Percentiles rank a stretch among this genome's conserved stretches.
Conservation (phyloP, 352 stramenopile species). For the Globisporangium parvum region DNA sequence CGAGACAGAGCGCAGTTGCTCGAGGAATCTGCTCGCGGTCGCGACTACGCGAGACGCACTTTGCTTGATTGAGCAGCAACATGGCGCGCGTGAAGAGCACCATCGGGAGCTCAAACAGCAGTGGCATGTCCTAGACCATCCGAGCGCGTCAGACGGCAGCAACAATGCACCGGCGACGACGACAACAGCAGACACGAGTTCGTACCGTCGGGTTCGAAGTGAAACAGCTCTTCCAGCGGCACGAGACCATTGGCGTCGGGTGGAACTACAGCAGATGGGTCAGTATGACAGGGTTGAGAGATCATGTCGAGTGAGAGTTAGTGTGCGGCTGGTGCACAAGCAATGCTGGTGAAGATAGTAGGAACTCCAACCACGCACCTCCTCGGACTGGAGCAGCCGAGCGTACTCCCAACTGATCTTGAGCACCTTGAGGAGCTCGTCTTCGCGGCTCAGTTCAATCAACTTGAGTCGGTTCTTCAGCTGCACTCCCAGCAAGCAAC, state of each 20-base stretch:
- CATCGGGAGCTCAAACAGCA: conserved; percentile 33
- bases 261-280: conserved; percentile 2
- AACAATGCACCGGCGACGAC: too few species aligned
- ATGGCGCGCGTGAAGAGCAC: conserved; percentile 20
- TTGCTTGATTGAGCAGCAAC: conserved; percentile 21
- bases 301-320: neutral
- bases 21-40: conserved; percentile 3
- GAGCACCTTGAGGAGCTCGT: conserved; percentile 11
- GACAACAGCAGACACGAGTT: neutral
- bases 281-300: neutral
- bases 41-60: conserved; percentile 7
- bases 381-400: neutral
- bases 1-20: conserved; percentile 10
- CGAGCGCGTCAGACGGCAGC: neutral
- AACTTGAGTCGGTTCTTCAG: conserved; percentile 15
- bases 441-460: conserved; percentile 9
- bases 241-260: neutral
- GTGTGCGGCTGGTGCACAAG: neutral
- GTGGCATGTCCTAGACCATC: conserved; percentile 15
- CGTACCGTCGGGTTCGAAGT: conserved; percentile 11
- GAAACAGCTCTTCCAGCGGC: conserved; percentile 15
- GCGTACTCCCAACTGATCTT: conserved; percentile 11
- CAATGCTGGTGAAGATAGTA: neutral
- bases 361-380: neutral
- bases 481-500: neutral